These are phyloP conservation scores for Ascochyta fabae DNA, from an alignment of 2,329 filamentous ascomycete species.

Conservation along the genomic window DNA sequence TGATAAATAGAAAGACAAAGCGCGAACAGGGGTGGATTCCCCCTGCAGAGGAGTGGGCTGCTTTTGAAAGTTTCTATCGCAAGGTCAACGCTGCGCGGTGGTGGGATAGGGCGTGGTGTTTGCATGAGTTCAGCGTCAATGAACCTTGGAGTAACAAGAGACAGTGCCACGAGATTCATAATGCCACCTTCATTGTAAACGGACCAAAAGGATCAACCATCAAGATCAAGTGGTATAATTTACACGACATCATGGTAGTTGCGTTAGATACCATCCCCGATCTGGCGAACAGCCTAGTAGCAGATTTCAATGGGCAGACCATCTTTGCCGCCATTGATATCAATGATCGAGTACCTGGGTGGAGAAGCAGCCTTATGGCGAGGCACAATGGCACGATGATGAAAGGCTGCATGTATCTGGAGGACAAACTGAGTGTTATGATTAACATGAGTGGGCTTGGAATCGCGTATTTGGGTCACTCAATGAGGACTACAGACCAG, in stretches of 20 bases:
- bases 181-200: constrained; percentile 25
- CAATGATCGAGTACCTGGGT: constrained; percentile 7
- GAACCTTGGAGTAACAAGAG: constrained; percentile 21
- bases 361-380: constrained; percentile 22
- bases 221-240: constrained; percentile 21
- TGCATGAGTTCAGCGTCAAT: constrained; percentile 25
- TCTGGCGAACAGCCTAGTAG: neutral
- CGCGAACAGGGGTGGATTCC: constrained; percentile 8
- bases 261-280: neutral
- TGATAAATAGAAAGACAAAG: neutral
- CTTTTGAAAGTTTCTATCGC: constrained; percentile 10
- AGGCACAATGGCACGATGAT: constrained; percentile 12
- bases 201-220: constrained; percentile 16
- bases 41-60: neutral
- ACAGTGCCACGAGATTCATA: constrained; percentile 11
- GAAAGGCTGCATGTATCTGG: constrained; percentile 16
- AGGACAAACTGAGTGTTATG: constrained; percentile 24
- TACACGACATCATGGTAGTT: constrained; percentile 9
- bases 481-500: constrained; percentile 8
- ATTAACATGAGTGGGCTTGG: constrained; percentile 22
- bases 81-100: constrained; percentile 20
- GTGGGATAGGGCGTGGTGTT: constrained; percentile 27
- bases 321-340: constrained; percentile 3
- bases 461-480: constrained; percentile 19
- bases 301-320: constrained; percentile 1